Conservation (phyloP, 2,329 filamentous ascomycete genomes). For the Neoscytalidium dimidiatum region DNA sequence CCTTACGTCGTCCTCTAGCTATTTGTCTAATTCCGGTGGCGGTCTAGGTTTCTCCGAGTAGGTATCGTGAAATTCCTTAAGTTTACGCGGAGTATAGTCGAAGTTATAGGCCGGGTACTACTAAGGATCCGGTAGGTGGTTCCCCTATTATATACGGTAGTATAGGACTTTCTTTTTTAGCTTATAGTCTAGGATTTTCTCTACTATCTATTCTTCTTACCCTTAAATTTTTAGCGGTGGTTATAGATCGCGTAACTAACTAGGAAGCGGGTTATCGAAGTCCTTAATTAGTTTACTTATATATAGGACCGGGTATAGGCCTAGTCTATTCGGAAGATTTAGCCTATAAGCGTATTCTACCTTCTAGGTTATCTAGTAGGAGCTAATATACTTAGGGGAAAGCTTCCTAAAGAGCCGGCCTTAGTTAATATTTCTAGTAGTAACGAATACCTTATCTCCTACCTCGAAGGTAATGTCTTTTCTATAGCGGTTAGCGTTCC, state of each 20-base stretch:
- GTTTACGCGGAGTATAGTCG: neutral
- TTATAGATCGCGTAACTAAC: too few relatives aligned
- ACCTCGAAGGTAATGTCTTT: neutral
- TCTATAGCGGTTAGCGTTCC: neutral
- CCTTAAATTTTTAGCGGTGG: too few relatives aligned
- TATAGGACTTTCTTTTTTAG: neutral
- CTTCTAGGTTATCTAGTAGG: conserved; percentile 48
- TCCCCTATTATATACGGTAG: neutral
- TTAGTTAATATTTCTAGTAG: neutral
- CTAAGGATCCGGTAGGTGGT: neutral
- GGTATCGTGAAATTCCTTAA: neutral
- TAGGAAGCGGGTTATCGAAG: too few relatives aligned
- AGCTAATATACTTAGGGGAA: conserved; percentile 42
- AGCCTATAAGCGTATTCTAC: conserved; percentile 46
- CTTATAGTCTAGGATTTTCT: too few relatives aligned
- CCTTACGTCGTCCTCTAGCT: too few relatives aligned
- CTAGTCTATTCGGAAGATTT: conserved; percentile 44
- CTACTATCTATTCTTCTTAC: too few relatives aligned
- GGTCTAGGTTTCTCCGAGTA: conserved; percentile 24
- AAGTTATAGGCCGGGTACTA: neutral
- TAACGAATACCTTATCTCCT: neutral
- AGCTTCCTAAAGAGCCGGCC: conserved; percentile 37
- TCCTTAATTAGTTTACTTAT: too few relatives aligned
- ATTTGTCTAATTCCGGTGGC: conserved; percentile 25
- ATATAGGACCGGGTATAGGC: too few relatives aligned